Base-by-base conservation (phyloP, 2,329 filamentous ascomycete genomes). In the Hymenoscyphus fraxineus region DNA sequence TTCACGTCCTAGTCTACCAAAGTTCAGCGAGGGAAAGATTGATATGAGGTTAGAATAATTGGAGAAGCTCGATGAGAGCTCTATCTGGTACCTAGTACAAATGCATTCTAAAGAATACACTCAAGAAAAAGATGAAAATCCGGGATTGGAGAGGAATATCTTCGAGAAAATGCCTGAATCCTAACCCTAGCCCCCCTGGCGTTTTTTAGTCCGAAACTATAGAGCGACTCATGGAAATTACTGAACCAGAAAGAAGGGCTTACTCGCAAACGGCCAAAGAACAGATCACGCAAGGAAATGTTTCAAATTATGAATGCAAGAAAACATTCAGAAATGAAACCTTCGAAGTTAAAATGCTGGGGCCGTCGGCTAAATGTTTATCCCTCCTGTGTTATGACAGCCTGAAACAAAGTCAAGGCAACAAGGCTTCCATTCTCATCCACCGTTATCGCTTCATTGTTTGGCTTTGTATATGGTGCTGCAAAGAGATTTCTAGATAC, bases 81-180 rank as follows among this genome's bases (percentile, higher is more conserved):
- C 27, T 27, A 27, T 27, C 27, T 27, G 27, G 27, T 27, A 27
- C 27, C 27, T 3, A 3, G 27, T 27, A 27, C 16, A 47, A 51
- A 75, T 89, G 16, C 87, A 84, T 80, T 74, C 80, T 66, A 80
- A 82, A 27, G 22, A 27, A 2, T 27, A 27, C 22, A 27, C 22
- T 27, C 22, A 27, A 27, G 22, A 27, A 27, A 27, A 27, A 27
- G 22, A 27, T 27, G 22, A 27, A 27, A 27, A 27, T 27, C 22
- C 22, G 64, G 82, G 84, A 73, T 69, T 72, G 41, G 76, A 76
- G 62, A 58, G 27, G 40, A 62, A 35, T 16, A 59, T n/a, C 7
- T 56, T 35, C 35, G 4, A 35, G 35, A 35, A 9, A 35, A 35
- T 35, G 35, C 35, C 9, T 35, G 35, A 35, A 35, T 35, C 9